Evolutionary conservation across 345 rosid genomes (phyloP), one percentile per base, ranked within the genome.

Genomic region (Streptanthus diversifolius): DNA sequence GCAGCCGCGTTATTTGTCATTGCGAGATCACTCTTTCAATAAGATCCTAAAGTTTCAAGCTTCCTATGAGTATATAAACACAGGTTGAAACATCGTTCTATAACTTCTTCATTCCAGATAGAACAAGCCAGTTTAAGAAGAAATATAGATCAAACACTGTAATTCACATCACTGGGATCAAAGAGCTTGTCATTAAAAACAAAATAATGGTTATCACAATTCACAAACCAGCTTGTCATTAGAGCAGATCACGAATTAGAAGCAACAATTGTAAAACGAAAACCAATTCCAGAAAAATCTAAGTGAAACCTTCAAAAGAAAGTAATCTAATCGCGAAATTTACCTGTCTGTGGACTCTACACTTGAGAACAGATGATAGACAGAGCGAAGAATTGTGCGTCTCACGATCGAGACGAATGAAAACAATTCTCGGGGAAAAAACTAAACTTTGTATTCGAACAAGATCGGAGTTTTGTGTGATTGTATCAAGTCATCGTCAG

Each of bases 1-100:
- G 90, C 81, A 32, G 91, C 86, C 10, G 84, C 98, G 57, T 69
- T 85, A 77, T 76, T 83, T n/a, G 92, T 88, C 98, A 90, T 93
- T 68, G 44, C 49, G 2, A 62, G 43, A 49, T 72, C 40, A 2
- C 27, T 59, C 64, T 74, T 53, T 67, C 47, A 70, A 15, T 22
- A 29, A 70, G 69, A 41, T 59, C 54, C 73, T 25, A 41, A 21
- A 73, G 57, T 35, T 77, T 68, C 68, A 60, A 48, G 47, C 18
- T 27, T 66, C 55, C 81, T 57, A 40, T 2, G 61, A 80, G 36
- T 40, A 72, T 22, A 74, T 10, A 47, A 45, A 47, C 39, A 56
- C 60, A 47, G 3, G 24, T 44, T 37, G 18, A 66, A 52, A 55
- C 53, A 51, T 24, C 32, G 67, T 27, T 69, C 57, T 8, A 44